Evolutionary conservation across 306 rosid species (phyloP).

Genomic region (Cucurbita ficifolia): DNA sequence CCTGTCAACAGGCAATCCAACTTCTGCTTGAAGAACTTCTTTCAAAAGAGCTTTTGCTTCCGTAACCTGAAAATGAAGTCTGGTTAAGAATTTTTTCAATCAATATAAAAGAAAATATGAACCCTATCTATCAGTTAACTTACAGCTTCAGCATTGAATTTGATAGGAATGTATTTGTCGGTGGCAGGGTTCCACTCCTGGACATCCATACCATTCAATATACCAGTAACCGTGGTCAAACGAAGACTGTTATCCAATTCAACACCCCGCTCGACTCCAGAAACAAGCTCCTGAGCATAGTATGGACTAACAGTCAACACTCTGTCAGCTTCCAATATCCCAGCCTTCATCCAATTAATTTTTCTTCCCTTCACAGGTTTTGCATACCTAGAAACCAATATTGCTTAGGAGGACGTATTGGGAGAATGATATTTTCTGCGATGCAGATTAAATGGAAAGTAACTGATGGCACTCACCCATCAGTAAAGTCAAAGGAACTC

Average conservation of each 20-base stretch:
- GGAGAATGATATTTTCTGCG: not conserved
- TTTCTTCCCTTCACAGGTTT: constrained; percentile 36
- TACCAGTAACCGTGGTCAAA: constrained; percentile 18
- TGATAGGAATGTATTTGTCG: constrained; percentile 17
- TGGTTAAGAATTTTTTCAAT: not conserved
- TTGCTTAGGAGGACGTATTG: not conserved
- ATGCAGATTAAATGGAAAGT: not conserved
- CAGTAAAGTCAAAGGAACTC: constrained; percentile 34
- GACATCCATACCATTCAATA: constrained; percentile 35
- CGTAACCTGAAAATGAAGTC: constrained; percentile 30
- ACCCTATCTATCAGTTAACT: not conserved
- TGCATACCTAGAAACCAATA: constrained; percentile 16
- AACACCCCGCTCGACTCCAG: constrained; percentile 30
- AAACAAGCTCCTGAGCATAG: constrained; percentile 32
- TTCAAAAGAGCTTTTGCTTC: constrained; percentile 59
- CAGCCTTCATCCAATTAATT: constrained; percentile 42
- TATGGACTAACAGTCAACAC: constrained; percentile 33
- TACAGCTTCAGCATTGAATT: constrained; percentile 27
- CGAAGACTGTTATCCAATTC: constrained; percentile 26
- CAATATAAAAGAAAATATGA: not conserved
- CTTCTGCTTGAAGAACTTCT: constrained; percentile 93
- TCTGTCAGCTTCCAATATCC: constrained; percentile 23
- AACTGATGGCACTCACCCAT: constrained; percentile 18
- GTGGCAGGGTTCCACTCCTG: constrained; percentile 40
- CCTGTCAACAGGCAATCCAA: constrained; percentile 73